Evolutionary conservation across 768 basidiomycete species (phyloP).

Genomic region (Ramaria sp.): DNA sequence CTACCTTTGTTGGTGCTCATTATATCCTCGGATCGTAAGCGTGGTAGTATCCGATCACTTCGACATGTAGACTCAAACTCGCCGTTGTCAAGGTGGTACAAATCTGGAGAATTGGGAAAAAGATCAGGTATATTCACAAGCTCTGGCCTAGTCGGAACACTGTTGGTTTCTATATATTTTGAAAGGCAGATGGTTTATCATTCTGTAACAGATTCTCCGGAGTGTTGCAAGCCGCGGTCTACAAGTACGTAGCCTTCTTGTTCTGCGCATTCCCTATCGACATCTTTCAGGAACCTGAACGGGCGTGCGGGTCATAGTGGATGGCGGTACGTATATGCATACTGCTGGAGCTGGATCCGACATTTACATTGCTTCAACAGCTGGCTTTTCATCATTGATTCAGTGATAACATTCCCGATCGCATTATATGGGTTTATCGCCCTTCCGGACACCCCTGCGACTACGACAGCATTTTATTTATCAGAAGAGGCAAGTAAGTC

Average conservation of each 20-base stretch:
- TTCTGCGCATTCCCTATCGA: not conserved
- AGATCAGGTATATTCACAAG: constrained; percentile 64
- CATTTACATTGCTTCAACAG: not conserved
- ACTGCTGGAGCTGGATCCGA: not conserved
- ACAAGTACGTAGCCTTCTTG: constrained; percentile 27
- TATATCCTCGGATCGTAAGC: constrained; percentile 63
- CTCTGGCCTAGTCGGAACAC: constrained; percentile 47
- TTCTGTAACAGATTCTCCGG: constrained; percentile 42
- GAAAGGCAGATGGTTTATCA: not conserved
- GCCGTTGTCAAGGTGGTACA: constrained; percentile 48
- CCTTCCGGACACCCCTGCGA: constrained; percentile 62
- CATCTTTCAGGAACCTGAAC: constrained; percentile 35
- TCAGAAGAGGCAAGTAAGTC: constrained; percentile 34
- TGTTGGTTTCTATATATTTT: constrained; percentile 28
- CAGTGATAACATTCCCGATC: constrained; percentile 60
- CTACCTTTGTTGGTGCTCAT: constrained; percentile 68
- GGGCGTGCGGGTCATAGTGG: constrained; percentile 44
- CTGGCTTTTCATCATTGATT: constrained; percentile 47
- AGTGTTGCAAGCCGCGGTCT: constrained; percentile 52
- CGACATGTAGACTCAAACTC: constrained; percentile 11
- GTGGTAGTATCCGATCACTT: not conserved
- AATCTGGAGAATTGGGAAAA: constrained; percentile 56
- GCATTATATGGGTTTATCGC: constrained; percentile 61
- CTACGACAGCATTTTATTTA: constrained; percentile 54
- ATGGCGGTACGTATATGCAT: constrained; percentile 35